Evolutionary conservation across 179 eudicot species (phyloP).

Genomic region (Dionaea muscipula): DNA sequence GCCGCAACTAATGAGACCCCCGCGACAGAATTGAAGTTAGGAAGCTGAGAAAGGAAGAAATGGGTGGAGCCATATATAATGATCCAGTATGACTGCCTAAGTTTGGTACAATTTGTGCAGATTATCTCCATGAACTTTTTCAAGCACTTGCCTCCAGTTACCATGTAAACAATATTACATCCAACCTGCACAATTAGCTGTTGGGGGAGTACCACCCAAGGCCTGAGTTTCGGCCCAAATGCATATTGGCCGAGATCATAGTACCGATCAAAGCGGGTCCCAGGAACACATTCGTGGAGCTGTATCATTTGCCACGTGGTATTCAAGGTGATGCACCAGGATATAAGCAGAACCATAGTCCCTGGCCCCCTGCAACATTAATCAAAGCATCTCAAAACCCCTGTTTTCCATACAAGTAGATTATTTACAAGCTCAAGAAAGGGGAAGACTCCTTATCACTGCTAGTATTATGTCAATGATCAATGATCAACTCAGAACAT

Average conservation of each 20-base stretch:
- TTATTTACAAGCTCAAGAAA: too few relatives aligned
- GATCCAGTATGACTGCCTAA: slow-evolving; percentile 71
- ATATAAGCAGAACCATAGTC: slow-evolving; percentile 42
- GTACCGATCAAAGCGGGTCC: slow-evolving; percentile 66
- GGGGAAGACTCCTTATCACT: too few relatives aligned
- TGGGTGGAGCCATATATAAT: slow-evolving; percentile 62
- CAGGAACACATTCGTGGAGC: slow-evolving; percentile 74
- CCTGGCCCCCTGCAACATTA: slow-evolving; percentile 61
- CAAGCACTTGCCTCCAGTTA: slow-evolving; percentile 71
- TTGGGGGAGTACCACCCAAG: slow-evolving; percentile 81
- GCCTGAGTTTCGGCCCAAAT: slow-evolving; percentile 62
- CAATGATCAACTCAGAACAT: too few relatives aligned
- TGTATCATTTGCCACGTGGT: slow-evolving; percentile 83
- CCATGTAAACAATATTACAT: slow-evolving; percentile 80
- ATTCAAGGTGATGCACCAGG: slow-evolving; percentile 67
- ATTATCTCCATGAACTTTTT: slow-evolving; percentile 67
- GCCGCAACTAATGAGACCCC: slow-evolving; percentile 81
- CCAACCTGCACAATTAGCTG: slow-evolving; percentile 81
- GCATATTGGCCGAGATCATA: slow-evolving; percentile 53
- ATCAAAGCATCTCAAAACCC: background rate
- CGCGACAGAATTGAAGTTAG: slow-evolving; percentile 69
- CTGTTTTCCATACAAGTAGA: background rate
- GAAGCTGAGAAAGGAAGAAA: slow-evolving; percentile 77
- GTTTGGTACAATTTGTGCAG: slow-evolving; percentile 37
- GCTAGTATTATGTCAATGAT: too few relatives aligned